These are phyloP conservation scores for Leptographium radiaticola DNA, from an alignment of 2,329 filamentous ascomycete species.

Conservation along the genomic window DNA sequence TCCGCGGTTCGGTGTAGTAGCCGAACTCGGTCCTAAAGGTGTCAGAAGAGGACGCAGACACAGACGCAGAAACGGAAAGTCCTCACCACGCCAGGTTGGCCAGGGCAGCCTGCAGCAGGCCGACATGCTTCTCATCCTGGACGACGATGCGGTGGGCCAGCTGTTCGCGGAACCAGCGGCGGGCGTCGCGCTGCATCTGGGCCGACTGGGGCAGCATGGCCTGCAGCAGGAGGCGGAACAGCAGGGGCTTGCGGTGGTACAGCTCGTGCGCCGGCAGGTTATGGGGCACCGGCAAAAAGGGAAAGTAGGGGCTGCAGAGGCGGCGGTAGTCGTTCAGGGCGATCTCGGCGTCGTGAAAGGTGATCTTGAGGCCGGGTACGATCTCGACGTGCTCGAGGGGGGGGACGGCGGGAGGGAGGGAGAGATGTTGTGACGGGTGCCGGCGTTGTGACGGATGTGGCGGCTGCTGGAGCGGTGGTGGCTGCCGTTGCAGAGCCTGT, in stretches of 20 bases:
- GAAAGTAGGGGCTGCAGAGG: slow-evolving; percentile 21
- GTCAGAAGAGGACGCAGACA: background rate
- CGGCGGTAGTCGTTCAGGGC: slow-evolving; percentile 21
- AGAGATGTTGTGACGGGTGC: background rate
- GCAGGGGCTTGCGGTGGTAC: slow-evolving; percentile 18
- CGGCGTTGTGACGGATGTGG: background rate
- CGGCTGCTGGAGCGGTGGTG: background rate
- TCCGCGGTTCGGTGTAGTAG: slow-evolving; percentile 22
- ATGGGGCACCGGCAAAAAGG: slow-evolving; percentile 22
- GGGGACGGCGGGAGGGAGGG: background rate
- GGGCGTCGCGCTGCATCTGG: slow-evolving; percentile 18
- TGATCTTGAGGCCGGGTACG: slow-evolving; percentile 22
- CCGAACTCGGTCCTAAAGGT: slow-evolving; percentile 24
- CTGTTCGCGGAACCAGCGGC: slow-evolving; percentile 23
- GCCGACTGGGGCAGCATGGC: slow-evolving; percentile 19
- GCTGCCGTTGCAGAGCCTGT: background rate
- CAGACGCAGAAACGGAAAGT: background rate
- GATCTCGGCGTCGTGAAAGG: slow-evolving; percentile 19
- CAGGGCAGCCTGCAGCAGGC: slow-evolving; percentile 25
- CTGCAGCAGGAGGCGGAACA: slow-evolving; percentile 26
- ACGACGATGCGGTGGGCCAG: slow-evolving; percentile 25
- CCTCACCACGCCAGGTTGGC: slow-evolving; percentile 23
- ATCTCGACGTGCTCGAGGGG: slow-evolving; percentile 16
- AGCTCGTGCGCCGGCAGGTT: slow-evolving; percentile 17
- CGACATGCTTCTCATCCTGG: slow-evolving; percentile 21